Evolutionary conservation across 805 yeast genomes (phyloP).

Genomic region (Schizosaccharomyces osmophilus): DNA sequence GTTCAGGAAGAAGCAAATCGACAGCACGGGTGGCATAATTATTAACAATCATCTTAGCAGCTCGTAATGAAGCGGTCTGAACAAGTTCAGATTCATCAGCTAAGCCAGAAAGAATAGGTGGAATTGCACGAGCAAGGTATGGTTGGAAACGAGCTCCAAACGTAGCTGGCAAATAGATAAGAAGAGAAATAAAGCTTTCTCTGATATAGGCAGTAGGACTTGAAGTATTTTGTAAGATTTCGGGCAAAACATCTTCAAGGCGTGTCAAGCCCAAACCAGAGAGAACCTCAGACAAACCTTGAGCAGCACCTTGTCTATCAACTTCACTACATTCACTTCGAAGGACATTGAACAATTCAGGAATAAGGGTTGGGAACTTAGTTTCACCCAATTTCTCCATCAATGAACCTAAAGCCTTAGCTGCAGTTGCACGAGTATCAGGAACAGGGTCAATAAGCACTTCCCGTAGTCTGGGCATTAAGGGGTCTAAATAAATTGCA

Average conservation of each 20-base stretch:
- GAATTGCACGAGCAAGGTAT: conserved; percentile 59
- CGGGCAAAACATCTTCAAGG: conserved; percentile 71
- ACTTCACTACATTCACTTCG: conserved; percentile 61
- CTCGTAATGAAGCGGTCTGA: conserved; percentile 69
- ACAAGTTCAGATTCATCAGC: conserved; percentile 76
- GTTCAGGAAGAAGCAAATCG: conserved; percentile 77
- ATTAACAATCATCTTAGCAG: conserved; percentile 76
- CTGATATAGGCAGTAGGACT: conserved; percentile 47
- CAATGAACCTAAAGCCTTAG: conserved; percentile 85
- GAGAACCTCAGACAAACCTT: conserved; percentile 80
- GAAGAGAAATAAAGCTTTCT: conserved; percentile 77
- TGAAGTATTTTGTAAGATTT: conserved; percentile 45
- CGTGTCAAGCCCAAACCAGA: conserved; percentile 74
- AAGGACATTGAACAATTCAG: conserved; percentile 49
- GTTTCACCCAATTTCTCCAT: conserved; percentile 94
- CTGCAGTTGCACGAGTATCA: conserved; percentile 86
- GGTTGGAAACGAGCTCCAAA: conserved; percentile 83
- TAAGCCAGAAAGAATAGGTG: conserved; percentile 74
- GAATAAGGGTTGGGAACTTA: conserved; percentile 73
- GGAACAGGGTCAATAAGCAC: conserved; percentile 99
- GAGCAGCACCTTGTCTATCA: conserved; percentile 90
- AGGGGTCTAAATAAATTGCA: conserved; percentile 51
- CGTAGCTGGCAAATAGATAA: conserved; percentile 77
- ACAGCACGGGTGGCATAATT: conserved; percentile 83
- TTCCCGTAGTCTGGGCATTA: conserved; percentile 60